These are phyloP conservation scores for Fonticula alba DNA, from an alignment of 78 protist species.

Conservation along the genomic window DNA sequence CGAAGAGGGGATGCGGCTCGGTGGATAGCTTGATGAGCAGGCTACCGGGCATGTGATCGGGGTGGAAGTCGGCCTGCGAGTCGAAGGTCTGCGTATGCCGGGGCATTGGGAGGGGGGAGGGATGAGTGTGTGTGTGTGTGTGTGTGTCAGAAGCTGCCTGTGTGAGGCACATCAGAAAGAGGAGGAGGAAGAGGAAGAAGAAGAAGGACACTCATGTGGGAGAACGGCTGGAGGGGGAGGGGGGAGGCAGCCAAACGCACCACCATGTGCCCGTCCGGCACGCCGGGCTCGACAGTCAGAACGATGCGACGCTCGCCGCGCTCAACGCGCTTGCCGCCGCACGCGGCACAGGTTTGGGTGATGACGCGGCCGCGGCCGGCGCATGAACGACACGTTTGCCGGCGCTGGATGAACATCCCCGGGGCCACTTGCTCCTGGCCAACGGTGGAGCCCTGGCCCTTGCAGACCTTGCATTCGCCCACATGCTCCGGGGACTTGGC, in stretches of 20 bases:
- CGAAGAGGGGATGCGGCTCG: constrained; percentile 2
- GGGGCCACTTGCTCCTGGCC: constrained; percentile 50
- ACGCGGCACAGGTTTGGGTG: constrained; percentile 32
- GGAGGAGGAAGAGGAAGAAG: too few relatives aligned
- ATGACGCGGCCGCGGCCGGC: too few relatives aligned
- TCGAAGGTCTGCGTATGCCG: neutral
- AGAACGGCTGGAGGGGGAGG: too few relatives aligned
- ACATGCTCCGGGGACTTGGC: constrained; percentile 42
- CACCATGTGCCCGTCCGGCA: constrained; percentile 17
- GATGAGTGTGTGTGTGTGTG: constrained; percentile 21
- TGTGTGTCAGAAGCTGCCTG: constrained; percentile 49
- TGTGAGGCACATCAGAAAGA: too few relatives aligned
- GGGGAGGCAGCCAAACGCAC: too few relatives aligned
- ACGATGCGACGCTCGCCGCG: constrained; percentile 35
- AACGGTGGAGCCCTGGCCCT: constrained; percentile 33
- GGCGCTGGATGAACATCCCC: constrained; percentile 53
- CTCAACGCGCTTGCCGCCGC: constrained; percentile 42
- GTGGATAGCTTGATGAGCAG: constrained; percentile 21
- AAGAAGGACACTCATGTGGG: too few relatives aligned
- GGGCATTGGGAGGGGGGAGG: neutral
- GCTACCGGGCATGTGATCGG: constrained; percentile 53
- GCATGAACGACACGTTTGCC: constrained; percentile 9
- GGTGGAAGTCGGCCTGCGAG: constrained; percentile 29
- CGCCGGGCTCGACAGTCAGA: constrained; percentile 29
- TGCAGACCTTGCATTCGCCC: constrained; percentile 28